phyloP scores from a whole-genome alignment of 257 asterid species.

The Nicotiana tabacum region DNA sequence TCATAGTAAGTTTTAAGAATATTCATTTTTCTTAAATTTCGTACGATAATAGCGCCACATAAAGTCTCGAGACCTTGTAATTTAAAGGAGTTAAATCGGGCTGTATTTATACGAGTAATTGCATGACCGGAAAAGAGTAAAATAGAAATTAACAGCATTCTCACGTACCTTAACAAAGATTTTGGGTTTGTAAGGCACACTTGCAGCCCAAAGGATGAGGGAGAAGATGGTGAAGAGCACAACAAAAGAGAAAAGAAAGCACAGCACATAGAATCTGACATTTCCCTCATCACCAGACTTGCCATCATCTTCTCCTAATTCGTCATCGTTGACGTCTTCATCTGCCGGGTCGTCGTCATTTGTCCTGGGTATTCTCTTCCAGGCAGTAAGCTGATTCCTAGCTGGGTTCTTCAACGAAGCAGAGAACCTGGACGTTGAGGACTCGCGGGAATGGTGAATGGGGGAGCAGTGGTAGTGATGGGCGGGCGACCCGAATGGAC shows the following conservation, averaged over 20 bases:
- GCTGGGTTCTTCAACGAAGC: constrained; percentile 50
- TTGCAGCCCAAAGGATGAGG: constrained; percentile 79
- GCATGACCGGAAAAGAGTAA: neutral
- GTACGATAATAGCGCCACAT: too few species aligned
- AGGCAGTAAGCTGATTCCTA: constrained; percentile 27
- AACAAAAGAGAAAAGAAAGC: constrained; percentile 57
- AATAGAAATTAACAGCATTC: neutral
- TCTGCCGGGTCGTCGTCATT: constrained; percentile 33
- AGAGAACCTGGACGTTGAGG: constrained; percentile 78
- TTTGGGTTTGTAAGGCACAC: constrained; percentile 51
- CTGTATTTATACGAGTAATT: neutral
- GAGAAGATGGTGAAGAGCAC: constrained; percentile 52
- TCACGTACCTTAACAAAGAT: constrained; percentile 57
- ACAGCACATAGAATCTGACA: constrained; percentile 46
- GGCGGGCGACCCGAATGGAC: constrained; percentile 80
- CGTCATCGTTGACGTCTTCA: constrained; percentile 35
- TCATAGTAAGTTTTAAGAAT: too few species aligned
- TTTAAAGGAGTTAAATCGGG: too few species aligned
- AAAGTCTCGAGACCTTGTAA: too few species aligned
- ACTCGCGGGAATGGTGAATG: constrained; percentile 88
- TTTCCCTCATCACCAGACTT: constrained; percentile 16
- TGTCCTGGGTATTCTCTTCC: constrained; percentile 51
- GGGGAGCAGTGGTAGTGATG: constrained; percentile 80
- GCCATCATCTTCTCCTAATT: constrained; percentile 13
- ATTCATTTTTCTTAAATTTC: too few species aligned